A percentile compares a stretch with the other conserved stretches of the same genome.
These are phyloP conservation scores for Bisporella sp. DNA, from an alignment of 2,329 filamentous ascomycete genomes.

Conservation along the genomic window DNA sequence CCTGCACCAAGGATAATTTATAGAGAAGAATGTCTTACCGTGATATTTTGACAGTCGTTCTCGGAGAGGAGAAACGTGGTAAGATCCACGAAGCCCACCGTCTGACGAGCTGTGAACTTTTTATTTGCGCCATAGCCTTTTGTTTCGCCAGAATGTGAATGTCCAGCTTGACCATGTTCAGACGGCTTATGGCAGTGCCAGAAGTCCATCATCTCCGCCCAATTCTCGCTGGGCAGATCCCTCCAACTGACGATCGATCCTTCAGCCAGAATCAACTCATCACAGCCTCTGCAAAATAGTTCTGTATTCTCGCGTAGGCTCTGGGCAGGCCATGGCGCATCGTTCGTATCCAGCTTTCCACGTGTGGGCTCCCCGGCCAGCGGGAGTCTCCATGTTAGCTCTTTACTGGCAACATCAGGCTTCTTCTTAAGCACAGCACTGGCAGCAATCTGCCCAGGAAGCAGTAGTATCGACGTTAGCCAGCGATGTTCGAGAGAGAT, in stretches of 20 bases:
- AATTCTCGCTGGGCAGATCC: constrained; percentile 90
- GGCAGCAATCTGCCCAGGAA: constrained; percentile 31
- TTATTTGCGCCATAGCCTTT: constrained; percentile 84
- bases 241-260: constrained; percentile 61
- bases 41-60: constrained; percentile 50
- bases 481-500: constrained; percentile 44
- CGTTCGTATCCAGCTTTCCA: constrained; percentile 11
- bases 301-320: constrained; percentile 33
- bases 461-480: constrained; percentile 27
- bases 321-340: constrained; percentile 44
- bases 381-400: constrained; percentile 50
- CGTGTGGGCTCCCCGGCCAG: constrained; percentile 15
- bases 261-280: constrained; percentile 34
- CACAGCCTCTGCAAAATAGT: constrained; percentile 32
- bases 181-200: constrained; percentile 98
- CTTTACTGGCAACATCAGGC: constrained; percentile 22
- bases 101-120: constrained; percentile 56
- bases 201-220: constrained; percentile 99
- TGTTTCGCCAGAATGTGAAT: constrained; percentile 30
- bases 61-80: constrained; percentile 66
- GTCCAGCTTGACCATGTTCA: constrained; percentile 35
- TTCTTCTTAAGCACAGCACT: constrained; percentile 10
- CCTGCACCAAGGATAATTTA: constrained; percentile 3
- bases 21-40: constrained; percentile 16
- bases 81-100: constrained; percentile 74